Evolutionary conservation across 2,329 filamentous ascomycete genomes (phyloP), one percentile per base, ranked within the genome.

Genomic region (Cytospora schulzeri): DNA sequence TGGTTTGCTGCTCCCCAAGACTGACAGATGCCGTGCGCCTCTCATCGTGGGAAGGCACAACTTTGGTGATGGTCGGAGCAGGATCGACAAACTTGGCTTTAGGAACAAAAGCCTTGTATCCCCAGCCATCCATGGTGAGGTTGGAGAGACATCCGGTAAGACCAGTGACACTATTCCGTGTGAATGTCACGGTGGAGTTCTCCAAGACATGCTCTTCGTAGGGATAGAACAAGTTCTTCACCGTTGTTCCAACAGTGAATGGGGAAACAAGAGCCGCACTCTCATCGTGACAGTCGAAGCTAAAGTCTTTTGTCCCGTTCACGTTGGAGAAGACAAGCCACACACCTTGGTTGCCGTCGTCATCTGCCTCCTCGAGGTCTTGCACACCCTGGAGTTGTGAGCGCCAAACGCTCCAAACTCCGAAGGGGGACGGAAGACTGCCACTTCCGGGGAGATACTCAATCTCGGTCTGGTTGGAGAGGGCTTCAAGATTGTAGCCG

Each of bases 181-280:
- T 78, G 52, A 86, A 76, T 38, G 74, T 76, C 9, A 76, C 73
- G 1, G 77, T 72, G 1, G 83, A 82, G 1, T 73, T 72, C 54
- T 78, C 76, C n/a, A 89, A 74, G 0, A 75, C 80, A 63, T 82
- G 76, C 67, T 86, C 81, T 28, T 87, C 85, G 68, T 85, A 86
- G 0, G 86, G 86, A 70, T 83, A 85, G 71, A 90, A 87, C 15
- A 90, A 71, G 69, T 88, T 88, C 70, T 83, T 85, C 66, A 90
- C 86, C 1, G 78, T 83, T 1, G 80, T 83, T 15, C 80, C 82
- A 2, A 74, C 81, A 5, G 76, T 75, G 64, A 86, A 90, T 0
- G 87, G 85, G 12, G 86, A 76, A 45, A 88, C 75, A 45, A 89
- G 78, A 2, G 83, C 83, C 4, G 74, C 74, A 41, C 79, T 75